Conservation (phyloP, 805 yeast species). For the Wickerhamiella occidentalis region DNA sequence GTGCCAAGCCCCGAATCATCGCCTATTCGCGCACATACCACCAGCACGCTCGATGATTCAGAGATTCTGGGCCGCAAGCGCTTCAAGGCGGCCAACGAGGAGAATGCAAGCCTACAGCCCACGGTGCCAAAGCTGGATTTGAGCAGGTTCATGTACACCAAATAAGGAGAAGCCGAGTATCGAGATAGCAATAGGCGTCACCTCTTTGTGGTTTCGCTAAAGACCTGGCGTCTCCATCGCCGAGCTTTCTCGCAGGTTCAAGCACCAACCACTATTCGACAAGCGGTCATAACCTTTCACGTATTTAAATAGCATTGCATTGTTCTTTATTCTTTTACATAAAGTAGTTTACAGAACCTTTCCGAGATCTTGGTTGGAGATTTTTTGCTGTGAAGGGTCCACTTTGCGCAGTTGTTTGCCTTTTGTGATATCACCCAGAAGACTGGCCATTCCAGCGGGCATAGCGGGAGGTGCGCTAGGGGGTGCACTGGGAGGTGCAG, state of each 20-base stretch:
- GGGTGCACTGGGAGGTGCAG: conserved; percentile 10
- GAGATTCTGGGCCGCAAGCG: background rate
- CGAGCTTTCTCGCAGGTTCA: too few species aligned
- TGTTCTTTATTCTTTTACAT: background rate
- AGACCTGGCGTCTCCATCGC: too few species aligned
- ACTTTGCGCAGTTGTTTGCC: conserved; percentile 27
- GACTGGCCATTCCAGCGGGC: conserved; percentile 24
- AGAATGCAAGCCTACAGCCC: too few species aligned
- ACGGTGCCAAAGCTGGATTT: background rate
- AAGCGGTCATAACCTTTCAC: too few species aligned
- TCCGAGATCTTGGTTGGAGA: conserved; percentile 21
- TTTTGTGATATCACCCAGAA: conserved; percentile 28
- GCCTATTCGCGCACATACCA: background rate
- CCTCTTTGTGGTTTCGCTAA: too few species aligned
- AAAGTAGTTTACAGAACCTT: conserved; percentile 20
- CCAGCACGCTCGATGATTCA: background rate
- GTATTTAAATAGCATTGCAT: background rate
- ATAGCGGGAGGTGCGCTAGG: conserved; percentile 20
- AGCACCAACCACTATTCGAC: too few species aligned
- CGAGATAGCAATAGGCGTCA: too few species aligned
- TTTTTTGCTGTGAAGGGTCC: conserved; percentile 23
- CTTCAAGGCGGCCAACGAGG: background rate
- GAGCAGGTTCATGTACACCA: background rate
- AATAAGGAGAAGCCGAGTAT: too few species aligned
- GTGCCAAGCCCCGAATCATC: background rate